Evolutionary conservation across 2,329 filamentous ascomycete genomes (phyloP).

Genomic region (Madurella mycetomatis): DNA sequence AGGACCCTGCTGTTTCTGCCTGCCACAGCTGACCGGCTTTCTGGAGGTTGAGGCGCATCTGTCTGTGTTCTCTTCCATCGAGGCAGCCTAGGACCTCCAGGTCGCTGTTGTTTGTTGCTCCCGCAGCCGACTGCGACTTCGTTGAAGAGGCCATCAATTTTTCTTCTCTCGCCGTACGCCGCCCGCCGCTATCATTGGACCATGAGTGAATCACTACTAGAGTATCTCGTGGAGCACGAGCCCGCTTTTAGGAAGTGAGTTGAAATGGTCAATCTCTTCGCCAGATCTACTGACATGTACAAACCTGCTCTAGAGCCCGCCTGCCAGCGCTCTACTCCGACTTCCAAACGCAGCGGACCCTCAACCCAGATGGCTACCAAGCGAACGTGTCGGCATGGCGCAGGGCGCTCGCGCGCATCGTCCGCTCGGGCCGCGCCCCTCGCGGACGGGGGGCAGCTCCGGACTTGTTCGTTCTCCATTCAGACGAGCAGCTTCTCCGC

Average conservation of each 20-base stretch:
- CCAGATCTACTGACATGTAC: conserved; percentile 8
- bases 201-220: conserved; percentile 22
- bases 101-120: neutral
- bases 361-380: conserved; percentile 29
- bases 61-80: neutral
- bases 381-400: conserved; percentile 37
- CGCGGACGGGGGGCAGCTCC: conserved; percentile 26
- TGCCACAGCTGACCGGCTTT: neutral
- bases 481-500: conserved; percentile 61
- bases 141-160: neutral
- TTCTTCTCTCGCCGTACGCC: neutral
- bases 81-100: neutral
- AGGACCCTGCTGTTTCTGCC: conserved; percentile 5
- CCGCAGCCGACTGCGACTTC: neutral
- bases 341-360: conserved; percentile 27
- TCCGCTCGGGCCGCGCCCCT: conserved; percentile 30
- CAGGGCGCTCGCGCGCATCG: conserved; percentile 30
- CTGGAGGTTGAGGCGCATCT: neutral
- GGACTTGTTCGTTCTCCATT: conserved; percentile 48
- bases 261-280: neutral
- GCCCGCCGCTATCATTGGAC: neutral
- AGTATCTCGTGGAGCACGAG: conserved; percentile 31
- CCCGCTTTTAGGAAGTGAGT: conserved; percentile 29
- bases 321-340: conserved; percentile 29
- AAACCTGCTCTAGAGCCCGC: conserved; percentile 24